A percentile compares a stretch with the other conserved stretches of the same genome.
phyloP scores from a whole-genome alignment of 1,284 basidiomycete species.

The Malassezia pachydermatis region DNA sequence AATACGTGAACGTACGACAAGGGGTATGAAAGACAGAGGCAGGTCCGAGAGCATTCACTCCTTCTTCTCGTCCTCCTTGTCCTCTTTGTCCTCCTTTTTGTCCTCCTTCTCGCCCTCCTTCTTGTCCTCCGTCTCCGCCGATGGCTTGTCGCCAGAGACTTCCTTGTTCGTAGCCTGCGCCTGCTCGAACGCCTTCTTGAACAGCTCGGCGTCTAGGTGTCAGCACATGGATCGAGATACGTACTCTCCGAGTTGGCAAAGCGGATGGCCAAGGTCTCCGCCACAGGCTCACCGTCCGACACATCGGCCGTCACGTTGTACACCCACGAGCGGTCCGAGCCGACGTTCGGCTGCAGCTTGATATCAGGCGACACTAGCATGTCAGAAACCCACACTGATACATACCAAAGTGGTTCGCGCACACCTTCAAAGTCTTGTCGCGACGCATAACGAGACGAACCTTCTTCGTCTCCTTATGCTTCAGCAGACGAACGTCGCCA shows the following conservation, averaged over 20 bases:
- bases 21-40: constrained; percentile 3
- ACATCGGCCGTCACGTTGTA: constrained; percentile 86
- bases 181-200: constrained; percentile 43
- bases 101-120: neutral
- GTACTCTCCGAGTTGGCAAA: constrained; percentile 93
- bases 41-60: neutral
- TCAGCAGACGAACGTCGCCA: constrained; percentile 47
- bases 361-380: constrained; percentile 72
- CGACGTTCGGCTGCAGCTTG: constrained; percentile 93
- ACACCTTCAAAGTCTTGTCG: constrained; percentile 99
- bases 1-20: neutral
- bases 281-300: constrained; percentile 64
- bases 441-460: constrained; percentile 96
- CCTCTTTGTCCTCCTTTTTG: constrained; percentile 18
- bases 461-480: constrained; percentile 78
- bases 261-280: constrained; percentile 93
- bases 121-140: constrained; percentile 17
- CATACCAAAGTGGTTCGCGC: constrained; percentile 92
- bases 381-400: constrained; percentile 25
- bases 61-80: constrained; percentile 17
- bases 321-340: constrained; percentile 98
- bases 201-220: constrained; percentile 35
- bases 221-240: constrained; percentile 49
- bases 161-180: constrained; percentile 37
- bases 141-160: constrained; percentile 17